phyloP scores from a whole-genome alignment of 2,329 filamentous ascomycete genomes.

The Microdochium trichocladiopsis region DNA sequence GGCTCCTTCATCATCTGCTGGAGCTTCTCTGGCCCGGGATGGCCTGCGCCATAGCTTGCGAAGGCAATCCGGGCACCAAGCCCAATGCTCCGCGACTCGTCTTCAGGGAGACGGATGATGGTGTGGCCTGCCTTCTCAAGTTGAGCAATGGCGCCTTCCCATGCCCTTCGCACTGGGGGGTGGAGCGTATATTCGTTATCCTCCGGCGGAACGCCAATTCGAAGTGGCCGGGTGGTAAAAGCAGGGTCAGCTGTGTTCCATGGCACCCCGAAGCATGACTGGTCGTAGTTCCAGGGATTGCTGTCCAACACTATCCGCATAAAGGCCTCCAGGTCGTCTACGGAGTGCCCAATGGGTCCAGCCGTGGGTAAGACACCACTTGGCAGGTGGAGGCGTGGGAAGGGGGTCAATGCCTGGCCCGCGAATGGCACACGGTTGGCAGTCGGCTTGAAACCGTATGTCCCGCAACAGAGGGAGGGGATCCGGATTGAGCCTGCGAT shows the following conservation, averaged over 20 bases:
- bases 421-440: slow-evolving; percentile 15
- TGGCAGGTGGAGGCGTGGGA: slow-evolving; percentile 24
- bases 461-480: background rate
- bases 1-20: background rate
- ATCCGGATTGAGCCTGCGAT: background rate
- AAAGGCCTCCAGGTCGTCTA: slow-evolving; percentile 26
- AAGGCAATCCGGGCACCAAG: background rate
- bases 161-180: background rate
- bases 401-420: slow-evolving; percentile 13
- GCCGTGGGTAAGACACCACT: slow-evolving; percentile 14
- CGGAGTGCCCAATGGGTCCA: slow-evolving; percentile 22
- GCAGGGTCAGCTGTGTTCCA: slow-evolving; percentile 11
- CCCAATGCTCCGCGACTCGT: background rate
- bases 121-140: background rate
- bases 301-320: slow-evolving; percentile 14
- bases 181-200: background rate
- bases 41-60: background rate
- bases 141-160: background rate
- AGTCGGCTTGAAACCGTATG: background rate
- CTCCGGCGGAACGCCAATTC: background rate
- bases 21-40: background rate
- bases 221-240: background rate
- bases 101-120: background rate
- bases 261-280: slow-evolving; percentile 16
- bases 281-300: slow-evolving; percentile 19